Conservation (phyloP, 2,329 filamentous ascomycete genomes). For the Akanthomyces muscarius region DNA sequence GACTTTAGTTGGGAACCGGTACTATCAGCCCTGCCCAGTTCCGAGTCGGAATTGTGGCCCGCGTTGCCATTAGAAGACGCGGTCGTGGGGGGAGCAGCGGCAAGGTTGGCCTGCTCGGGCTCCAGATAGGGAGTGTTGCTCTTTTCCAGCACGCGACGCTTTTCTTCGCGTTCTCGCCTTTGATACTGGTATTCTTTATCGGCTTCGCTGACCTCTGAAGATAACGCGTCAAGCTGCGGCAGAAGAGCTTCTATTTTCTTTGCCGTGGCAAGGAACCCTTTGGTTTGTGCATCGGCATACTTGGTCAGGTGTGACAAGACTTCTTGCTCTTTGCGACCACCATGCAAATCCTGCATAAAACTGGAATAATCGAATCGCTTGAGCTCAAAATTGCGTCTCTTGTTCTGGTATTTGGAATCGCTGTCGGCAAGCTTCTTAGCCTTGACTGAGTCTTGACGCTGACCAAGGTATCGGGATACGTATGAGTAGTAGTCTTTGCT, state of each 20-base stretch:
- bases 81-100: constrained; percentile 30
- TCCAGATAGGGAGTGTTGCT: constrained; percentile 71
- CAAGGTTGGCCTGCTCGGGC: constrained; percentile 54
- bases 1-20: constrained; percentile 63
- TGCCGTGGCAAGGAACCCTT: constrained; percentile 73
- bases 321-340: constrained; percentile 97
- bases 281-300: constrained; percentile 87
- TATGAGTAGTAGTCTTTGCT: constrained; percentile 98
- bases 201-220: constrained; percentile 82
- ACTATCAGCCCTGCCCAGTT: constrained; percentile 70
- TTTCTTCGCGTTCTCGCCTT: constrained; percentile 91
- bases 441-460: constrained; percentile 91
- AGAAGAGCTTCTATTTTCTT: constrained; percentile 84
- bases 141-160: constrained; percentile 84
- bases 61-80: constrained; percentile 42
- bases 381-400: constrained; percentile 90
- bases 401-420: constrained; percentile 92
- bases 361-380: constrained; percentile 98
- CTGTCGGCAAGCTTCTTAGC: constrained; percentile 95
- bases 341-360: constrained; percentile 98
- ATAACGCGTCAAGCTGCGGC: constrained; percentile 84
- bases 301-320: constrained; percentile 90
- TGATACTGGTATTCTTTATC: constrained; percentile 98
- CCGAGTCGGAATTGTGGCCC: constrained; percentile 57
- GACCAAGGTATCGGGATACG: constrained; percentile 90